phyloP scores from a whole-genome alignment of 2,329 filamentous ascomycete species.

The Cryphonectria japonica region DNA sequence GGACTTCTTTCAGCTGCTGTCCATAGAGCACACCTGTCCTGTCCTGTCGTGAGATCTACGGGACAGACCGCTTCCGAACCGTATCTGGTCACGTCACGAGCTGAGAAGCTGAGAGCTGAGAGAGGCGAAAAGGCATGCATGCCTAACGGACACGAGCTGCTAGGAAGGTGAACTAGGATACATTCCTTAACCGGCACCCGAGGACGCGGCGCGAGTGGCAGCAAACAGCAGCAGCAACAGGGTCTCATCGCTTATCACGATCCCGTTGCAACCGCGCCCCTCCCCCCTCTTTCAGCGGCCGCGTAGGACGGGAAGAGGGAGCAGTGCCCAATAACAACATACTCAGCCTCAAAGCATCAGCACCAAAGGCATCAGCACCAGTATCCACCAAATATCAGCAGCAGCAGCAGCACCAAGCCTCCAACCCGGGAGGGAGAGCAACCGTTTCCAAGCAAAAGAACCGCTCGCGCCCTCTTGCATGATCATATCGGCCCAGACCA shows the following conservation, averaged over 20 bases:
- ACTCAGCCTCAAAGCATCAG: not conserved
- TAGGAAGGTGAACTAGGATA: not conserved
- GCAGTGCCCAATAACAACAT: not conserved
- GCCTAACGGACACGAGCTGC: not conserved
- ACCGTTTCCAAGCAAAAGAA: no score
- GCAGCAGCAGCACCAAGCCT: not conserved
- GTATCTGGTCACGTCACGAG: not conserved
- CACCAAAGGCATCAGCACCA: not conserved
- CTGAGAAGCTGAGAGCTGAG: not conserved
- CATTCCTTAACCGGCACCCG: slow-evolving; percentile 3
- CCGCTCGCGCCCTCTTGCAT: not conserved
- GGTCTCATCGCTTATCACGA: not conserved
- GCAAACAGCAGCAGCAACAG: not conserved
- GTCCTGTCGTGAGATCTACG: not conserved
- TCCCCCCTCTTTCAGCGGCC: no score
- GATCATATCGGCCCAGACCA: not conserved
- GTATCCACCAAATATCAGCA: not conserved
- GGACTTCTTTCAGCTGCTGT: not conserved
- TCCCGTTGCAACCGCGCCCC: not conserved
- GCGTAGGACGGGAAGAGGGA: not conserved
- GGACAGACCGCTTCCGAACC: not conserved
- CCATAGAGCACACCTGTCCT: not conserved
- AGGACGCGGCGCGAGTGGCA: not conserved
- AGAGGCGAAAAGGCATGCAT: not conserved
- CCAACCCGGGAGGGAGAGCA: not conserved